Conservation (phyloP, 2,329 filamentous ascomycete genomes). For the Xylaria sp. region DNA sequence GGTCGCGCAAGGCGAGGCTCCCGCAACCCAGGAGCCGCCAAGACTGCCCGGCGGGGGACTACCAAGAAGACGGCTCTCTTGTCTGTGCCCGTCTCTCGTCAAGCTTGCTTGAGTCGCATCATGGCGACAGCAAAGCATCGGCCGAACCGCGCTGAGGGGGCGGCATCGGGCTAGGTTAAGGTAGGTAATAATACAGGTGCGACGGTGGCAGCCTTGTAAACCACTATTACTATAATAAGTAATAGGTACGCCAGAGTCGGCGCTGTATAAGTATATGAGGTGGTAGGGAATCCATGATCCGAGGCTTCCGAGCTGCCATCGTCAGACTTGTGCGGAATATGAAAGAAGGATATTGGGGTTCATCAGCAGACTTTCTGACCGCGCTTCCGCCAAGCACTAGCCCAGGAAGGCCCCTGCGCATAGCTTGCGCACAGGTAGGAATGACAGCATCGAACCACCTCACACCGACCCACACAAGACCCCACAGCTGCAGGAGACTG, state of each 20-base stretch:
- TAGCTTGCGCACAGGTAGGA: constrained; percentile 10
- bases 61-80: neutral
- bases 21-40: constrained; percentile 19
- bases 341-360: constrained; percentile 23
- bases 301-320: constrained; percentile 26
- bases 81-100: neutral
- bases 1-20: constrained; percentile 34
- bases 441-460: constrained; percentile 40
- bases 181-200: neutral
- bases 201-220: neutral
- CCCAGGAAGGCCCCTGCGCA: neutral
- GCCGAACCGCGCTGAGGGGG: neutral
- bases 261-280: neutral
- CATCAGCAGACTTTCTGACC: constrained; percentile 26
- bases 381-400: neutral
- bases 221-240: too few species aligned
- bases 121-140: neutral
- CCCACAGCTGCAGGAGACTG: constrained; percentile 5
- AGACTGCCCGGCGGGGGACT: constrained; percentile 7
- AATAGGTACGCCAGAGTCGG: neutral
- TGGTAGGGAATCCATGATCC: constrained; percentile 19
- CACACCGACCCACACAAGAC: constrained; percentile 23
- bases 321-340: constrained; percentile 17
- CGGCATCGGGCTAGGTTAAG: neutral
- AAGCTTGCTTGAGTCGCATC: neutral